Evolutionary conservation across 2,329 filamentous ascomycete genomes (phyloP).

Genomic region (Massarina eburnea): DNA sequence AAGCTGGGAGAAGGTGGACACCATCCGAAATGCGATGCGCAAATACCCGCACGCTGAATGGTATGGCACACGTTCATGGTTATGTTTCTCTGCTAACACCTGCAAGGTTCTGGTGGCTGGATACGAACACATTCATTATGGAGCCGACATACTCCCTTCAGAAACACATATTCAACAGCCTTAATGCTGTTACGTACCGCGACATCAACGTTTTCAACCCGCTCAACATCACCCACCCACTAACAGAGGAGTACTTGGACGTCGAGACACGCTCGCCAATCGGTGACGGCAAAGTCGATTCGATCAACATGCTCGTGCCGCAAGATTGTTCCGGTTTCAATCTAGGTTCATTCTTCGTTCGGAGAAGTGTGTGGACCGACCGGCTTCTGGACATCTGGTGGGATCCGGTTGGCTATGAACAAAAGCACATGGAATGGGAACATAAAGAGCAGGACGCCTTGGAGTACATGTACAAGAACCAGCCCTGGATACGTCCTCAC

Average conservation of each 20-base stretch:
- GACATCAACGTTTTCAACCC: constrained; percentile 98
- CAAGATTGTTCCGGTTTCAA: constrained; percentile 98
- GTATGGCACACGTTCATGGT: constrained; percentile 55
- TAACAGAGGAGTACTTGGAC: constrained; percentile 74
- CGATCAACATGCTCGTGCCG: constrained; percentile 83
- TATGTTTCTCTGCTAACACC: constrained; percentile 25
- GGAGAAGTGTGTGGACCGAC: constrained; percentile 84
- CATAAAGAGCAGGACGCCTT: constrained; percentile 98
- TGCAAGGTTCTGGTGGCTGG: constrained; percentile 97
- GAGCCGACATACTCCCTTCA: constrained; percentile 90
- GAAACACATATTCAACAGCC: constrained; percentile 81
- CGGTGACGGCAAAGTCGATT: constrained; percentile 75
- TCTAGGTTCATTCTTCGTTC: constrained; percentile 90
- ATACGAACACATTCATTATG: constrained; percentile 98
- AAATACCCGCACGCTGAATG: constrained; percentile 97
- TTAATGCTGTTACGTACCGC: constrained; percentile 76
- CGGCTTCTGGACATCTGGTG: constrained; percentile 94
- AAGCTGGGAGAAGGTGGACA: constrained; percentile 99
- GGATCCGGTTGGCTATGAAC: constrained; percentile 96
- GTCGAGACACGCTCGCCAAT: constrained; percentile 67
- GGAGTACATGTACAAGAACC: constrained; percentile 85
- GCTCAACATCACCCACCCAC: constrained; percentile 86
- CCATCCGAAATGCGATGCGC: constrained; percentile 80
- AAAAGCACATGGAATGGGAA: constrained; percentile 98
- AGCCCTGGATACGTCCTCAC: constrained; percentile 89